Evolutionary conservation across 108 stramenopile species (phyloP).

Genomic region (Stephanodiscus minutulus): DNA sequence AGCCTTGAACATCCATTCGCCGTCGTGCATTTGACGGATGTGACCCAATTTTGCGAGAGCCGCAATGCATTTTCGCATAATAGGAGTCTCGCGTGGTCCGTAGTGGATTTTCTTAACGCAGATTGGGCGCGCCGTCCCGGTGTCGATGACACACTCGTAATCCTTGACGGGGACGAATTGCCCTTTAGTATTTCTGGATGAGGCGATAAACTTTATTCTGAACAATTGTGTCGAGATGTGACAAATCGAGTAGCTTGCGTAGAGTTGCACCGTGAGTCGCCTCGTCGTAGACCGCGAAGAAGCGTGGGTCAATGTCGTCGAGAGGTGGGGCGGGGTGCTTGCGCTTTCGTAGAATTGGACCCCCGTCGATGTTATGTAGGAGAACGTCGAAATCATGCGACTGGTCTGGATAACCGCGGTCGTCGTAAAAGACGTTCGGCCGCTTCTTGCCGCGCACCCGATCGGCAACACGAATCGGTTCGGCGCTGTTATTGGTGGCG

Average conservation of each 20-base stretch:
- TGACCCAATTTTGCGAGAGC: not conserved
- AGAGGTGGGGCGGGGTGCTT: not conserved
- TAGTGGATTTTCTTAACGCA: not conserved
- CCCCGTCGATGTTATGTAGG: too few species aligned
- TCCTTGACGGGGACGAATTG: too few species aligned
- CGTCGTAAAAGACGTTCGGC: not conserved
- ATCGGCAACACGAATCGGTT: too few species aligned
- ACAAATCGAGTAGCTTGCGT: not conserved
- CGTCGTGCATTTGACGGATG: constrained; percentile 10
- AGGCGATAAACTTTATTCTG: not conserved
- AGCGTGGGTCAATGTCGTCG: not conserved
- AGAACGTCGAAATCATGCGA: too few species aligned
- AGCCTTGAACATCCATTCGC: constrained; percentile 19
- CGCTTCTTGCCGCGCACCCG: not conserved
- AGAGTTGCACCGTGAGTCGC: not conserved
- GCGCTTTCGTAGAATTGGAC: not conserved
- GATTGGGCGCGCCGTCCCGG: too few species aligned
- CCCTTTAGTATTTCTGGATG: too few species aligned
- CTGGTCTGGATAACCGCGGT: too few species aligned
- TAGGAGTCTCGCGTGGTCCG: constrained; percentile 8
- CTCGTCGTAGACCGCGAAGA: not conserved
- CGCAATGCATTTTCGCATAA: constrained; percentile 14
- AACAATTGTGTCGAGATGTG: not conserved
- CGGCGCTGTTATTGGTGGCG: too few species aligned
- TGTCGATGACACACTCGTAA: too few species aligned